Percentiles rank a stretch among this genome's conserved stretches.
Evolutionary conservation across 306 rosid species (phyloP).

Genomic region (Vigna hirtella): DNA sequence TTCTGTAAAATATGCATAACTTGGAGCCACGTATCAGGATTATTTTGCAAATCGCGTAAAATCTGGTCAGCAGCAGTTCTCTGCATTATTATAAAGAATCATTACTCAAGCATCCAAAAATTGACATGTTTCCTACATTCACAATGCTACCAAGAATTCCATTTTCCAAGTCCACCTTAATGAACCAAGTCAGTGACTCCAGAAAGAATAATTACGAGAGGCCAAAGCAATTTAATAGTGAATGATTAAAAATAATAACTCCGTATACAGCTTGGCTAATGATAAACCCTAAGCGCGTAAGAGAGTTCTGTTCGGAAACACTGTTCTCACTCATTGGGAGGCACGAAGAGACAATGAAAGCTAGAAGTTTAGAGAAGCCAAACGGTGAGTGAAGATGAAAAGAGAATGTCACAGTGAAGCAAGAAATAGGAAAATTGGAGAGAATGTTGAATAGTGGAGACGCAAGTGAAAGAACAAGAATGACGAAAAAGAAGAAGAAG

Average conservation of each 20-base stretch:
- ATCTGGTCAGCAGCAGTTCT: slow-evolving; percentile 90
- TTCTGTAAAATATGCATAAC: slow-evolving; percentile 93
- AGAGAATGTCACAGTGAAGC: not conserved
- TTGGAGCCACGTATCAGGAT: slow-evolving; percentile 97
- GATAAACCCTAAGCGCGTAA: slow-evolving; percentile 32
- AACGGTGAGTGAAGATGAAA: not conserved
- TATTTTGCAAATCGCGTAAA: slow-evolving; percentile 89
- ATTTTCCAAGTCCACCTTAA: not conserved
- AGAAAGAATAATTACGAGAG: not conserved
- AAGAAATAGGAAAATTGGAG: not conserved
- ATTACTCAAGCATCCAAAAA: not conserved
- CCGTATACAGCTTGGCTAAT: not conserved
- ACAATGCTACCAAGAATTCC: not conserved
- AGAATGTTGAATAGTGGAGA: not conserved
- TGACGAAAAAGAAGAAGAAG: not conserved
- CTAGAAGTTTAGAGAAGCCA: not conserved
- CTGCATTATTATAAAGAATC: slow-evolving; percentile 49
- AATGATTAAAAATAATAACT: not conserved
- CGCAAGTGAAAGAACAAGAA: not conserved
- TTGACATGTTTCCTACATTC: not conserved
- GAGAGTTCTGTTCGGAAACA: not conserved
- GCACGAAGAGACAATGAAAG: not conserved
- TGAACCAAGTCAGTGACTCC: slow-evolving; percentile 1
- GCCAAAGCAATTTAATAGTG: not conserved
- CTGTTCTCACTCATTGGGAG: not conserved